phyloP scores from a whole-genome alignment of 768 basidiomycete genomes.

The Nevesoporus exiguus region DNA sequence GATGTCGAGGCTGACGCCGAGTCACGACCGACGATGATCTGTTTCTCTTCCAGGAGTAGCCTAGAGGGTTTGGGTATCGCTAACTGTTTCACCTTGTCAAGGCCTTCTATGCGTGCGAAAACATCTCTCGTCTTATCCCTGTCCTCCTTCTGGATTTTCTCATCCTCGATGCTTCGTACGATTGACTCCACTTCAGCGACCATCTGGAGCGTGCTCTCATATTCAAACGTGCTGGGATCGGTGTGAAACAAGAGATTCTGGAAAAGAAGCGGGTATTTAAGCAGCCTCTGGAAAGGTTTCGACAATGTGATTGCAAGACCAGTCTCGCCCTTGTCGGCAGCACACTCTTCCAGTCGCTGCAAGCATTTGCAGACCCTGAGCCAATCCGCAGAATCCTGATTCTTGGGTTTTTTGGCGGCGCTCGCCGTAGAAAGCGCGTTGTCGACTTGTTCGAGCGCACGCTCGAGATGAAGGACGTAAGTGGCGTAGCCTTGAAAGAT shows the following conservation, averaged over 20 bases:
- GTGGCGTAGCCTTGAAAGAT: conserved; percentile 92
- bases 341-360: conserved; percentile 73
- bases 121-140: conserved; percentile 93
- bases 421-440: conserved; percentile 61
- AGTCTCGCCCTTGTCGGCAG: conserved; percentile 86
- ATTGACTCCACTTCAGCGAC: conserved; percentile 96
- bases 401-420: conserved; percentile 72
- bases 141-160: conserved; percentile 96
- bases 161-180: conserved; percentile 95
- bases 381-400: conserved; percentile 78
- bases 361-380: conserved; percentile 70
- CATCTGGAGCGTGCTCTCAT: conserved; percentile 94
- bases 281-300: conserved; percentile 94
- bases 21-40: conserved; percentile 39
- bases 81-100: conserved; percentile 91
- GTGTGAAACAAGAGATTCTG: conserved; percentile 97
- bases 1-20: conserved; percentile 13
- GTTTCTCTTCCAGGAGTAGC: conserved; percentile 79
- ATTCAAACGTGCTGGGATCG: conserved; percentile 95
- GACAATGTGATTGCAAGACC: conserved; percentile 93
- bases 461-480: conserved; percentile 92
- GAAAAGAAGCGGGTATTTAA: conserved; percentile 96
- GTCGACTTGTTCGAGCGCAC: conserved; percentile 85
- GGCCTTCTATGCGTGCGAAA: conserved; percentile 92
- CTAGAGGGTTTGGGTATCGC: conserved; percentile 89